These are phyloP conservation scores for Cyclotella distinguenda DNA, from an alignment of 108 stramenopile genomes.

Conservation along the genomic window DNA sequence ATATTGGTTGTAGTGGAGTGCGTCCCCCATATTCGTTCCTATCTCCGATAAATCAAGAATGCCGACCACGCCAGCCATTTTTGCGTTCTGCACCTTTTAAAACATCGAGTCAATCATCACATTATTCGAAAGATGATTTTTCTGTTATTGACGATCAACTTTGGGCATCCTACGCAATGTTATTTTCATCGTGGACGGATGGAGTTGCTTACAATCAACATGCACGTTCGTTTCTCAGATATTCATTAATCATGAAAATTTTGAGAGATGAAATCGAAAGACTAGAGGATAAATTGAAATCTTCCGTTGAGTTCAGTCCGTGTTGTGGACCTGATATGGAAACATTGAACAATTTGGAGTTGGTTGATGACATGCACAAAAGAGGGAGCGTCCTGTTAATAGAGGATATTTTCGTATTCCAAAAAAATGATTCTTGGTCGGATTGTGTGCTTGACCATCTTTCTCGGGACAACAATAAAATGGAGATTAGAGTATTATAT, in stretches of 20 bases:
- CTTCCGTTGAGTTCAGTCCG: slow-evolving; percentile 65
- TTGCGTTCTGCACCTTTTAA: too few species aligned
- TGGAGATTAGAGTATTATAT: slow-evolving; percentile 67
- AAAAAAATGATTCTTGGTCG: slow-evolving; percentile 18
- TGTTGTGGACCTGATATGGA: slow-evolving; percentile 72
- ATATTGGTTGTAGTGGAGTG: too few species aligned
- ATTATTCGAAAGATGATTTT: too few species aligned
- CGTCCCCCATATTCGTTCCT: too few species aligned
- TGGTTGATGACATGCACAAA: slow-evolving; percentile 27
- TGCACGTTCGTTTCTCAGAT: slow-evolving; percentile 62
- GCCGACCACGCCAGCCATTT: too few species aligned
- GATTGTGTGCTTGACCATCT: slow-evolving; percentile 17
- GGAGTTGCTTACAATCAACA: slow-evolving; percentile 51
- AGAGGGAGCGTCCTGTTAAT: slow-evolving; percentile 6
- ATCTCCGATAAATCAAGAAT: too few species aligned
- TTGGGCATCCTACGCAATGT: slow-evolving; percentile 41
- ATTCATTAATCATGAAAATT: slow-evolving; percentile 48
- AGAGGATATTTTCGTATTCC: neutral
- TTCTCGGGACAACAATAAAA: neutral
- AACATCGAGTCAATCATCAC: too few species aligned
- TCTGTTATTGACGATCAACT: too few species aligned
- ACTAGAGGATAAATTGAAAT: slow-evolving; percentile 39
- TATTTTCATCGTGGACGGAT: slow-evolving; percentile 77
- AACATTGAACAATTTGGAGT: slow-evolving; percentile 44
- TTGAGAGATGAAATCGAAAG: slow-evolving; percentile 37